Percentiles rank a stretch among this genome's conserved stretches.
Evolutionary conservation across 2,329 filamentous ascomycete genomes (phyloP).

Genomic region (Aspergillus texensis): DNA sequence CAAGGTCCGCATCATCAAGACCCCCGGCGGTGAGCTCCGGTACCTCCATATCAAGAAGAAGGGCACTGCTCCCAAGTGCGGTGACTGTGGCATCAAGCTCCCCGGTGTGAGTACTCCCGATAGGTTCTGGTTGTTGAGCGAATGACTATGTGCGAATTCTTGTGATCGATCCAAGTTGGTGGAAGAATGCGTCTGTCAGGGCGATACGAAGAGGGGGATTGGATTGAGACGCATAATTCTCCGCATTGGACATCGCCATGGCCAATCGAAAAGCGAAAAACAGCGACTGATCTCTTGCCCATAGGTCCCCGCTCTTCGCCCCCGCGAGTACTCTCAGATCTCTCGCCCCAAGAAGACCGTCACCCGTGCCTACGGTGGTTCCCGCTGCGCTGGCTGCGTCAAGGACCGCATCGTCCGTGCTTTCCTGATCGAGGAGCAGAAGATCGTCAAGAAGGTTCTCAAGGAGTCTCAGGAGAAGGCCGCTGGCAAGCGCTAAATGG

Average conservation of each 20-base stretch:
- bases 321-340: conserved; percentile 95
- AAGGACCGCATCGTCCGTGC: conserved; percentile 97
- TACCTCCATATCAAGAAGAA: conserved; percentile 99
- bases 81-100: conserved; percentile 98
- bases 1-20: conserved; percentile 94
- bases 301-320: conserved; percentile 92
- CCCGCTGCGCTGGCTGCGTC: conserved; percentile 97
- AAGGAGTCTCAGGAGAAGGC: conserved; percentile 88
- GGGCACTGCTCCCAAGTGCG: conserved; percentile 96
- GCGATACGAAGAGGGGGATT: conserved; percentile 13
- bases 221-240: conserved; percentile 17
- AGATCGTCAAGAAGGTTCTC: conserved; percentile 99
- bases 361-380: conserved; percentile 96
- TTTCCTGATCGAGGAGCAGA: conserved; percentile 99
- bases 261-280: neutral
- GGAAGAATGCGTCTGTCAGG: neutral
- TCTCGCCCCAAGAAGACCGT: conserved; percentile 99
- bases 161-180: conserved; percentile 7
- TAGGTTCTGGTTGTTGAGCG: conserved; percentile 18
- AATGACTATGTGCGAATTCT: conserved; percentile 13
- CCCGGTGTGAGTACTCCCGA: conserved; percentile 78
- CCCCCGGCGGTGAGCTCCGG: conserved; percentile 91
- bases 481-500: conserved; percentile 48
- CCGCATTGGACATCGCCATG: neutral
- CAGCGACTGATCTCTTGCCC: conserved; percentile 17